Evolutionary conservation across 2,329 filamentous ascomycete genomes (phyloP).

Genomic region (Colletotrichum sidae): DNA sequence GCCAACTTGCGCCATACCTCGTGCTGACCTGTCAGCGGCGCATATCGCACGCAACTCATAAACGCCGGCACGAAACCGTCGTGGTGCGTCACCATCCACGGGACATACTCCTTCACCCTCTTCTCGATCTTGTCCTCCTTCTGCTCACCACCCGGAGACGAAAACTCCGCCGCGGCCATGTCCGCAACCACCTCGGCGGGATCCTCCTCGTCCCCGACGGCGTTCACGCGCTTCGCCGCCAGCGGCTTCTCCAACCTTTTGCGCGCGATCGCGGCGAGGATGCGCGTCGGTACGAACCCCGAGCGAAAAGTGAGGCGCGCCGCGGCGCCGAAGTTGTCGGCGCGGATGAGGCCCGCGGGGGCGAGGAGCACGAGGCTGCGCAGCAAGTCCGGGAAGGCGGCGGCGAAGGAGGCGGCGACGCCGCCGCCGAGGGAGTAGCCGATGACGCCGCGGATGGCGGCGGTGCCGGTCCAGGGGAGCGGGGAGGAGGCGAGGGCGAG

Average conservation of each 20-base stretch:
- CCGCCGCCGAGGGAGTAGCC: conserved; percentile 89
- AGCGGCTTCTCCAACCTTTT: conserved; percentile 63
- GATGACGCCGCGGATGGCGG: conserved; percentile 70
- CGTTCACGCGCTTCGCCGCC: conserved; percentile 48
- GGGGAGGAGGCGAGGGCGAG: conserved; percentile 77
- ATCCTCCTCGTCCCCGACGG: conserved; percentile 39
- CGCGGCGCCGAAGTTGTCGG: conserved; percentile 61
- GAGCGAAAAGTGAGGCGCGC: conserved; percentile 66
- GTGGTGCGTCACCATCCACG: conserved; percentile 69
- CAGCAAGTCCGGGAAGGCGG: conserved; percentile 77
- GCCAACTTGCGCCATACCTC: conserved; percentile 62
- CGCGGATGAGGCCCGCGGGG: conserved; percentile 78
- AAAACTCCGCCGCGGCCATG: conserved; percentile 56
- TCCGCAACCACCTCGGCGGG: conserved; percentile 48
- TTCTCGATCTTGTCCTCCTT: conserved; percentile 51
- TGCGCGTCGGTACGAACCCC: conserved; percentile 63
- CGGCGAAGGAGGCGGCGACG: conserved; percentile 79
- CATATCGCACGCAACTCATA: conserved; percentile 66
- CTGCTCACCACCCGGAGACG: conserved; percentile 44
- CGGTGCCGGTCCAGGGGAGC: conserved; percentile 72
- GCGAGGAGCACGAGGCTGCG: conserved; percentile 80
- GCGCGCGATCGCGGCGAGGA: conserved; percentile 62
- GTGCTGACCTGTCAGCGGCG: conserved; percentile 65
- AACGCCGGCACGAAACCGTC: conserved; percentile 70
- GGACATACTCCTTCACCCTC: conserved; percentile 62